Evolutionary conservation across 768 basidiomycete genomes (phyloP).

Genomic region (Atractiella rhizophila): DNA sequence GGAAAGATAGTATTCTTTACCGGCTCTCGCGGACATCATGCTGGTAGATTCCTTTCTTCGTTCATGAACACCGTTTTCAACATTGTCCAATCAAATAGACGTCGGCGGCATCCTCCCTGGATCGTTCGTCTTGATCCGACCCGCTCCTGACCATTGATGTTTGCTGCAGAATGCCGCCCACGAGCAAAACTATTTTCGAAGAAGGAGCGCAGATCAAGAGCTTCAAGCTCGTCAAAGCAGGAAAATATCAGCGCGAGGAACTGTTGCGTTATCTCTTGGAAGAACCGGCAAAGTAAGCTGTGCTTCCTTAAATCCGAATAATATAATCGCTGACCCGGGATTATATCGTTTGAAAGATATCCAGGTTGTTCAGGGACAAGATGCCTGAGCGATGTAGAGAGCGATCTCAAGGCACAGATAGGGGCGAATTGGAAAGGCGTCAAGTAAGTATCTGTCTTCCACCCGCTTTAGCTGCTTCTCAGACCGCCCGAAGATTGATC

Average conservation of each 20-base stretch:
- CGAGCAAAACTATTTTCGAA: constrained; percentile 67
- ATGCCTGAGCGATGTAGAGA: constrained; percentile 68
- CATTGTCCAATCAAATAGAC: no score
- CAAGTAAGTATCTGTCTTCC: constrained; percentile 54
- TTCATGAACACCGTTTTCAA: no score
- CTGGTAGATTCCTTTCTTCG: no score
- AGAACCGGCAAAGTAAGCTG: constrained; percentile 36
- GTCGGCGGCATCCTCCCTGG: constrained; percentile 59
- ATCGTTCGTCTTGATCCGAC: no score
- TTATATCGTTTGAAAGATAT: constrained; percentile 23
- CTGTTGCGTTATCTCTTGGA: constrained; percentile 57
- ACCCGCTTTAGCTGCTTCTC: constrained; percentile 13
- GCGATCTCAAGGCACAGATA: constrained; percentile 79
- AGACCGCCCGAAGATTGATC: constrained; percentile 8
- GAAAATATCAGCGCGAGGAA: constrained; percentile 50
- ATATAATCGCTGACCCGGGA: not conserved
- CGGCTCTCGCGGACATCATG: constrained; percentile 30
- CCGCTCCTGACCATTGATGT: no score
- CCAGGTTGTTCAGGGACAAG: constrained; percentile 68
- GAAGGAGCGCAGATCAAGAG: constrained; percentile 77
- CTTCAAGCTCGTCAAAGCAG: constrained; percentile 69
- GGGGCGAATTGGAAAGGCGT: constrained; percentile 83
- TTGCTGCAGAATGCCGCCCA: constrained; percentile 99
- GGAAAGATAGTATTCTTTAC: constrained; percentile 21
- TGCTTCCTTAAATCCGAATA: not conserved